phyloP scores from a whole-genome alignment of 2,329 filamentous ascomycete species.

The Trichophyton simii region DNA sequence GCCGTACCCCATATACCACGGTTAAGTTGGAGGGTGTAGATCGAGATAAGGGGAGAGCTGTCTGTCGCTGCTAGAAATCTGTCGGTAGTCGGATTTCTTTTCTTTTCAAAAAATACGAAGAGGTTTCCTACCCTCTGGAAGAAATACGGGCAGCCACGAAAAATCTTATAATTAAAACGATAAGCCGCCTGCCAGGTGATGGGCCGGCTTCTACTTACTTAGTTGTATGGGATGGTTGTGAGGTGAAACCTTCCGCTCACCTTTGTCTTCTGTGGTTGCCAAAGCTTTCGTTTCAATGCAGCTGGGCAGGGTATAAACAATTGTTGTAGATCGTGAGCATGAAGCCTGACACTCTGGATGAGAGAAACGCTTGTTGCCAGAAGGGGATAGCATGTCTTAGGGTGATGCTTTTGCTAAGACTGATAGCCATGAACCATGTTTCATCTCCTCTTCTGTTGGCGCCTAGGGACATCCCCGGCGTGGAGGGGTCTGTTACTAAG shows the following conservation, averaged over 20 bases:
- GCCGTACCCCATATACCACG: not conserved
- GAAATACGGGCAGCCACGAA: not conserved
- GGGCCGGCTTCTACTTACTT: too few relatives aligned
- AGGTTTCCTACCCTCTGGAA: not conserved
- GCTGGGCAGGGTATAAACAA: not conserved
- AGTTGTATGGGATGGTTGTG: not conserved
- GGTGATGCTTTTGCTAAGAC: not conserved
- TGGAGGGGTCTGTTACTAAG: too few relatives aligned
- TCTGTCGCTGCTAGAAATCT: not conserved
- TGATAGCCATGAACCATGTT: conserved; percentile 4
- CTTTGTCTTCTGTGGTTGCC: not conserved
- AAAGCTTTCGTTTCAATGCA: not conserved
- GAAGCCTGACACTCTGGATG: not conserved
- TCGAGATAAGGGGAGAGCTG: not conserved
- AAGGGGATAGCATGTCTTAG: not conserved
- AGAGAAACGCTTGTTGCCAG: not conserved
- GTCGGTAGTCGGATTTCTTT: not conserved
- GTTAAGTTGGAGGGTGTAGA: not conserved
- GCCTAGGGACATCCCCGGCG: too few relatives aligned
- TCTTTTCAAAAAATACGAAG: not conserved
- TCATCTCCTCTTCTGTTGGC: not conserved
- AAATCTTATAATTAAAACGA: not conserved
- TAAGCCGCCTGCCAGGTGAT: not conserved
- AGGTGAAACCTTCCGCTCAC: not conserved
- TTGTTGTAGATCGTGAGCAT: not conserved